Base-by-base conservation (phyloP, 2,329 filamentous ascomycete species). In the Colletotrichum lupini region DNA sequence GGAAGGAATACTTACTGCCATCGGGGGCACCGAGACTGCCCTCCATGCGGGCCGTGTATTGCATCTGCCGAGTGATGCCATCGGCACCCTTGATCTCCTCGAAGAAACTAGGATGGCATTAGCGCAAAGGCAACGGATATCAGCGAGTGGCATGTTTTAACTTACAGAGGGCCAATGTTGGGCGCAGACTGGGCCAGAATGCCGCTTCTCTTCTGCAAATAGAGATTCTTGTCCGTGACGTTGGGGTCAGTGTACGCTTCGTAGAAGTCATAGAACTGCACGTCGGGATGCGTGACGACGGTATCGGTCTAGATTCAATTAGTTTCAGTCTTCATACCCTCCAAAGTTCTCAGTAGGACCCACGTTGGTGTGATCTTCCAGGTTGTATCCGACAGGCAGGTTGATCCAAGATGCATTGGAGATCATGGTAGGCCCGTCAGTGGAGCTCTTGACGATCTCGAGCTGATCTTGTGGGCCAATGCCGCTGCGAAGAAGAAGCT, bases 11-110 rank as follows among this genome's bases (percentile, higher is more conserved):
- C 81, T 75, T 78, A 82, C 81, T 76, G 52, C 76, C 78, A 53
- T 80, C 78, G 1, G 74, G 59, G 24, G 77, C 76, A 66, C 84
- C 86, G 58, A 86, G 84, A 52, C 87, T 87, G 32, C 86, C 88
- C 75, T 92, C 91, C 30, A 92, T 90, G 75, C 91, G 87, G 56
- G 90, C 87, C 11, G 91, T 93, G 85, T 89, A 93, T 78, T 93
- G 91, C 22, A 93, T 83, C 76, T 92, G 89, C 59, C 91, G 87
- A 9, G 88, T 86, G 68, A 91, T 87, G 30, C 90, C 90, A 76
- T 94, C 91, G 2, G 82, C 81, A 30, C 87, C 87, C 37, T 80
- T 82, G 77, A 92, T 87, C 74, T 90, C 87, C 74, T 92, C 90
- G 60, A 80, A 82, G 75, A 79, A 79, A 24, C 75, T 76, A 8